phyloP scores from a whole-genome alignment of 495 filamentous ascomycete species.

The Penicillium subrubescens region DNA sequence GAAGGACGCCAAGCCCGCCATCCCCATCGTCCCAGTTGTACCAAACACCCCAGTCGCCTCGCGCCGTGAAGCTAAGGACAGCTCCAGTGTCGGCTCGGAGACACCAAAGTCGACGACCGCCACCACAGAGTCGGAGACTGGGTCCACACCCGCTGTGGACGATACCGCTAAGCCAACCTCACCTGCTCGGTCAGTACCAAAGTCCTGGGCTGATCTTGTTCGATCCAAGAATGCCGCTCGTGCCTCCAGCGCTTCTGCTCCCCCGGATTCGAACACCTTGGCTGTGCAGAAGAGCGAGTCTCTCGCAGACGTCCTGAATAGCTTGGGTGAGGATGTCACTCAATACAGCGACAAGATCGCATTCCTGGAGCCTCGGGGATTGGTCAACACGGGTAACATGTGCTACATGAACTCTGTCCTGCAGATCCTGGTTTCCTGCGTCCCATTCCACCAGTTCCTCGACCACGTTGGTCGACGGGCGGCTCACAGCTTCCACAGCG shows the following conservation, averaged over 20 bases:
- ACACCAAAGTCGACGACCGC: conserved; percentile 33
- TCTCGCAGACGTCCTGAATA: conserved; percentile 70
- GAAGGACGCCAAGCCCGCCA: conserved; percentile 48
- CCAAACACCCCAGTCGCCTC: conserved; percentile 55
- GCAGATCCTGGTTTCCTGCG: conserved; percentile 89
- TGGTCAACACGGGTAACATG: conserved; percentile 98
- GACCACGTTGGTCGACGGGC: conserved; percentile 83
- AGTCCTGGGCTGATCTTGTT: conserved; percentile 79
- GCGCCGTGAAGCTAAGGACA: conserved; percentile 46
- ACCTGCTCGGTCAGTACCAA: conserved; percentile 53
- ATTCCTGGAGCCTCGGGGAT: conserved; percentile 90
- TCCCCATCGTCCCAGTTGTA: conserved; percentile 64
- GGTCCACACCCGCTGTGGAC: conserved; percentile 28
- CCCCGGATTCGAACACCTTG: conserved; percentile 49
- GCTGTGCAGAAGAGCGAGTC: conserved; percentile 58
- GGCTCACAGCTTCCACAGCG: conserved; percentile 88
- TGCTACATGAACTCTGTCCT: conserved; percentile 99
- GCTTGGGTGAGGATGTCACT: conserved; percentile 61
- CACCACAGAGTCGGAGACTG: conserved; percentile 22
- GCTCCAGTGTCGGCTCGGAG: conserved; percentile 40
- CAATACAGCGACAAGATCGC: conserved; percentile 64
- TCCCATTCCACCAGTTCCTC: conserved; percentile 92
- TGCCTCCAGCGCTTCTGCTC: conserved; percentile 25
- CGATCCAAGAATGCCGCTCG: conserved; percentile 48
- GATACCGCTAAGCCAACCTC: conserved; percentile 38